Evolutionary conservation across 768 basidiomycete genomes (phyloP).

Genomic region (Dioszegia aurantiaca): DNA sequence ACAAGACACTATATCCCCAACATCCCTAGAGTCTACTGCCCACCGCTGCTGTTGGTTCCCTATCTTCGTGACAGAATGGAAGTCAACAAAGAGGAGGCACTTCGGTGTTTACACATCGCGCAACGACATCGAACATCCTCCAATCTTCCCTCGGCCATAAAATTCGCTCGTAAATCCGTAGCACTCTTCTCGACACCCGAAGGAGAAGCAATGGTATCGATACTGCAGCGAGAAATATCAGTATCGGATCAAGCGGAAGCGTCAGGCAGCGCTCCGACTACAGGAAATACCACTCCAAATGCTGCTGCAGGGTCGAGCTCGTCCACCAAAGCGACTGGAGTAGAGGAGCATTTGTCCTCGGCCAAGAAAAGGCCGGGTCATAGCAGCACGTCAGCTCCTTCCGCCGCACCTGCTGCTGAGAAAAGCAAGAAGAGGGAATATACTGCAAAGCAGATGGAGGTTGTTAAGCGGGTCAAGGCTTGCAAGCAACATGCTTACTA

Average conservation of each 20-base stretch:
- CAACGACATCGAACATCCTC: conserved; percentile 68
- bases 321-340: conserved; percentile 53
- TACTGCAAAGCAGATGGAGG: conserved; percentile 73
- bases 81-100: conserved; percentile 79
- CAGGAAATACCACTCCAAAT: conserved; percentile 40
- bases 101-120: conserved; percentile 75
- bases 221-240: conserved; percentile 62
- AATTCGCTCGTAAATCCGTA: conserved; percentile 85
- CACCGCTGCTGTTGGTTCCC: no score
- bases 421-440: conserved; percentile 69
- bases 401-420: conserved; percentile 15
- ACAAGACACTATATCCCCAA: no score
- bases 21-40: no score
- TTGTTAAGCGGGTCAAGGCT: conserved; percentile 77
- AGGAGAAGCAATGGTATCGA: conserved; percentile 65
- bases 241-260: not conserved
- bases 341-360: conserved; percentile 53
- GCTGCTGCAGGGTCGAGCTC: conserved; percentile 45
- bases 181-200: conserved; percentile 75
- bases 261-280: conserved; percentile 52
- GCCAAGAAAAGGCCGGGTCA: conserved; percentile 57
- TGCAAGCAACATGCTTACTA: conserved; percentile 92
- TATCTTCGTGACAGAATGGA: conserved; percentile 51
- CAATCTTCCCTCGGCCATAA: conserved; percentile 73
- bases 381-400: not conserved